phyloP scores from a whole-genome alignment of 192 early-diverging fungal genomes.

The Coemansia sp. region DNA sequence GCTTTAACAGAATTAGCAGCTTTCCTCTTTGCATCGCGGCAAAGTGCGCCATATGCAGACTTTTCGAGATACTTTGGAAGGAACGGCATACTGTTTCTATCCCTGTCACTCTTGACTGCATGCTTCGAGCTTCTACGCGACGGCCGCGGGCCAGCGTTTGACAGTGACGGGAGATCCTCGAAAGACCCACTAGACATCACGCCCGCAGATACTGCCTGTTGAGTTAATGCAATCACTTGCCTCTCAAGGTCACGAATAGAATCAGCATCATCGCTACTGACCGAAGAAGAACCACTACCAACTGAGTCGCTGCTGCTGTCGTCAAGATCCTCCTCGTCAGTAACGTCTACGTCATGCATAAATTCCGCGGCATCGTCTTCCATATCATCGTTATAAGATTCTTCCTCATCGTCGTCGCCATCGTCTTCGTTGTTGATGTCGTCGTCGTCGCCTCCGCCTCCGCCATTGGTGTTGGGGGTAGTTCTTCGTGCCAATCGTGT shows the following conservation, averaged over 20 bases:
- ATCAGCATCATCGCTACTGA: constrained; percentile 8
- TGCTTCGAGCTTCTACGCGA: neutral
- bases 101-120: too few species aligned
- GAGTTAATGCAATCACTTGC: neutral
- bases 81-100: constrained; percentile 9
- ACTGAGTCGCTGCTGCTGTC: constrained; percentile 12
- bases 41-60: constrained; percentile 35
- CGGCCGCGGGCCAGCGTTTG: neutral
- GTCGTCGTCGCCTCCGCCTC: neutral
- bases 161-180: constrained; percentile 26
- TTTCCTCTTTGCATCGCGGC: constrained; percentile 2
- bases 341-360: neutral
- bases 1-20: neutral
- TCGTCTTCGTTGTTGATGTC: neutral
- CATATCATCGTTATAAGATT: constrained; percentile 2
- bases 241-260: neutral
- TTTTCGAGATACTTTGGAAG: constrained; percentile 42
- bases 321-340: constrained; percentile 14
- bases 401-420: constrained; percentile 10
- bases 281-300: constrained; percentile 4
- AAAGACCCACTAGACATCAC: constrained; percentile 7
- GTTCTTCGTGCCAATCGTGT: neutral
- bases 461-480: neutral
- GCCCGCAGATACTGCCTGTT: constrained; percentile 4
- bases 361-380: neutral